phyloP scores from a whole-genome alignment of 257 asterid genomes.

The Nicotiana tabacum region DNA sequence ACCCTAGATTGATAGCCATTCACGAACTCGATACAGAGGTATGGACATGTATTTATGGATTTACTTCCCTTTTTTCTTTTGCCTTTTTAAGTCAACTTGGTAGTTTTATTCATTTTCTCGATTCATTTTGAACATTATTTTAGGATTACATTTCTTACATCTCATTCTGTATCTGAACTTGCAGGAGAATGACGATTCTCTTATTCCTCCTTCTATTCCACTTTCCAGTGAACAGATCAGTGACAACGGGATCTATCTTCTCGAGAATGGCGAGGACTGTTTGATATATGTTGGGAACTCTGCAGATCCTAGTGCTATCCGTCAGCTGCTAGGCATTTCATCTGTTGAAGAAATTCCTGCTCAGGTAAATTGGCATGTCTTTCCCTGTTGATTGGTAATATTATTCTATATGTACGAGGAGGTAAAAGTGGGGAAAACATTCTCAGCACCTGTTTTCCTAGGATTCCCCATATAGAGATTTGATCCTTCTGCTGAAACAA shows the following conservation, averaged over 20 bases:
- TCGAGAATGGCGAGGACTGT: conserved; percentile 95
- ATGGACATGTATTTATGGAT: neutral
- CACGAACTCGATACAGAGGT: conserved; percentile 87
- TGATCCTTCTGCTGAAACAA: neutral
- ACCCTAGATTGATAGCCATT: conserved; percentile 86
- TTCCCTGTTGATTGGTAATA: neutral
- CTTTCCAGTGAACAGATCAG: conserved; percentile 73
- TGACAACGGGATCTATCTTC: conserved; percentile 86
- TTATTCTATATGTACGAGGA: neutral
- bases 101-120: neutral
- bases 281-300: conserved; percentile 73
- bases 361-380: conserved; percentile 44
- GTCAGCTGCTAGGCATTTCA: conserved; percentile 66
- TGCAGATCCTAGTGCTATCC: conserved; percentile 51
- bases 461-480: neutral
- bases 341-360: conserved; percentile 75
- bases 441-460: neutral
- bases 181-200: conserved; percentile 66
- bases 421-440: neutral
- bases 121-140: neutral
- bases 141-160: conserved; percentile 7
- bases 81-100: neutral
- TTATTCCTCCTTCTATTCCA: conserved; percentile 68
- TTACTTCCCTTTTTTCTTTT: neutral
- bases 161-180: conserved; percentile 15